Base-by-base conservation (phyloP, 2,329 filamentous ascomycete genomes). In the Aspergillus ochraceoroseus region DNA sequence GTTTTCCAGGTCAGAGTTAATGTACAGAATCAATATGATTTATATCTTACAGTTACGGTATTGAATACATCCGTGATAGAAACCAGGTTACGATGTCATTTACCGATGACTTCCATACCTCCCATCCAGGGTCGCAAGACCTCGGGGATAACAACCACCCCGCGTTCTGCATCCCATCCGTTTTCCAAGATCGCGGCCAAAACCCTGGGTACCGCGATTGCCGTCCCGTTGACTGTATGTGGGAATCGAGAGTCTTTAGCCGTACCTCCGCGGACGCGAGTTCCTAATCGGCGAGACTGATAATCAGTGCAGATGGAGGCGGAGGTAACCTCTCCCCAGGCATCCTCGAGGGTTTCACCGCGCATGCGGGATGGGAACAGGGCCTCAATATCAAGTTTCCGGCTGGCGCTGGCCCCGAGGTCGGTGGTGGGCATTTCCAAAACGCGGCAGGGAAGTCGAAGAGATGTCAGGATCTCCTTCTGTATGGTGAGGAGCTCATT, bases 231-330 rank as follows among this genome's bases (percentile, higher is more conserved):
- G 25, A 94, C 74, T 0, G 92, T 98, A 69, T 86, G 87, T 9
- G 89, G 87, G 62, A 87, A 96, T 1, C 74, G 72, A 27, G 83
- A 67, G 58, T 70, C 68, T 46, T 62, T 63, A 5, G 53, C 41
- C 12, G 61, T 66, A 27, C 66, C 67, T 36, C 66, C 70, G 47
- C 82, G 80, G 31, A 86, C 71, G 27, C 84, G 76, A 9, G 92
- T 95, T 18, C 79, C 82, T 23, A 98, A 71, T 11, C 92, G 76
- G 18, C 92, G 76, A 17, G 78, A 84, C 70, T 98, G 92, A 67
- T 96, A 98, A 65, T 98, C 92, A 1, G 87, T 92, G 67, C 92
- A 98, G 54, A 90, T 82, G 48, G 86, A 94, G 0, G 87, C 82
- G 29, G 84, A 90, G 0, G 89, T 94, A 37, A 98, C 82, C 67